Evolutionary conservation across 805 yeast species (phyloP).

Genomic region (Candida broadrunensis): DNA sequence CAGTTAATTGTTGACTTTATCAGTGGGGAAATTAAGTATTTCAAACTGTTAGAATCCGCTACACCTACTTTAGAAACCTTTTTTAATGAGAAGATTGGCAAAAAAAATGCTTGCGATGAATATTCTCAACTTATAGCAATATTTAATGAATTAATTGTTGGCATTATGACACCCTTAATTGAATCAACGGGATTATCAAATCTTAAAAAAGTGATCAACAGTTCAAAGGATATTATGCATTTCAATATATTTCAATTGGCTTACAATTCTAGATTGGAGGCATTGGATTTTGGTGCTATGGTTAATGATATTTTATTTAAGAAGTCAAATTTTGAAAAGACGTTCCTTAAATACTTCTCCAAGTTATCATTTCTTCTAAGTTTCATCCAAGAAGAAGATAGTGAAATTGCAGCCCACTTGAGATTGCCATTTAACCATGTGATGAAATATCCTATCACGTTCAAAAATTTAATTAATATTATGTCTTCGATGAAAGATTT

Average conservation of each 20-base stretch:
- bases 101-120: background rate
- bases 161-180: background rate
- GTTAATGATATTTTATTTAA: background rate
- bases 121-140: background rate
- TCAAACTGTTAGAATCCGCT: constrained; percentile 4
- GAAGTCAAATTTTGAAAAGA: background rate
- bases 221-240: background rate
- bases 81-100: background rate
- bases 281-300: background rate
- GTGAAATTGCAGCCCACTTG: background rate
- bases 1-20: constrained; percentile 2
- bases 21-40: constrained; percentile 10
- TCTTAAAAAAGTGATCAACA: background rate
- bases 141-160: background rate
- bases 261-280: background rate
- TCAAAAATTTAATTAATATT: background rate
- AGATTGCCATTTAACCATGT: background rate
- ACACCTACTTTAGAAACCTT: background rate
- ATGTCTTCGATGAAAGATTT: too few species aligned
- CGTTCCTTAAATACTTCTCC: background rate
- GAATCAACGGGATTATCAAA: background rate
- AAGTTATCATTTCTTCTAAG: background rate
- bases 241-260: background rate
- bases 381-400: background rate
- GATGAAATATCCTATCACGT: background rate